Evolutionary conservation across 345 rosid genomes (phyloP), one percentile per base, ranked within the genome.

Genomic region (Conringia planisiliqua): DNA sequence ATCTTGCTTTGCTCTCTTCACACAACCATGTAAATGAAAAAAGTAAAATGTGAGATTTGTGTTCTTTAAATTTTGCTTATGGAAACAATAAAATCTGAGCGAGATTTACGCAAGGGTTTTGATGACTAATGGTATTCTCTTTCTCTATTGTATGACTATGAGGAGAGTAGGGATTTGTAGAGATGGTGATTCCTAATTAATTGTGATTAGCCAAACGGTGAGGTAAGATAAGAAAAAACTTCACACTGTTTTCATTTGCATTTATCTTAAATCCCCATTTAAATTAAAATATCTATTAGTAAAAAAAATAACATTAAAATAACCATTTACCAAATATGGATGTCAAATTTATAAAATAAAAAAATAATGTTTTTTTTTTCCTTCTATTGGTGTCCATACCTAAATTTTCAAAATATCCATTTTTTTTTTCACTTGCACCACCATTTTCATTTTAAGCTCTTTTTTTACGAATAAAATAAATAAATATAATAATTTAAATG

Each of bases 51-150:
- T 29, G 54, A 32, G 52, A 30, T 17, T 32, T 18, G 70, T 30
- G 18, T 65, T 46, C 51, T 66, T 60, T 18, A 32, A 35, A 39
- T 13, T 62, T 59, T 48, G 48, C 27, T 43, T 55, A 68, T 50
- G 70, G 55, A 68, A 76, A 76, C 57, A 69, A 69, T 60, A 69
- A 66, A 57, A 75, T 68, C 32, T 51, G 33, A 56, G 67, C 60
- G 71, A 77, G 51, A 70, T 56, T 70, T 63, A 70, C 26, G 75
- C 43, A 63, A 47, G 62, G 52, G 9, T 29, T 61, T 52, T 39
- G 5, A 70, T 35, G 80, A 76, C 75, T 55, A 62, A 76, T 76
- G 75, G 70, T 76, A 76, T 70, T 76, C 74, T 70, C 70, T 74
- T 67, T 59, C 62, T 66, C 62, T 66, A 7, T 5, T 57, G 44